Percentiles rank a stretch among this genome's conserved stretches.
Conservation (phyloP, 2,329 filamentous ascomycete genomes). For the Dothiorella sarmentorum region DNA sequence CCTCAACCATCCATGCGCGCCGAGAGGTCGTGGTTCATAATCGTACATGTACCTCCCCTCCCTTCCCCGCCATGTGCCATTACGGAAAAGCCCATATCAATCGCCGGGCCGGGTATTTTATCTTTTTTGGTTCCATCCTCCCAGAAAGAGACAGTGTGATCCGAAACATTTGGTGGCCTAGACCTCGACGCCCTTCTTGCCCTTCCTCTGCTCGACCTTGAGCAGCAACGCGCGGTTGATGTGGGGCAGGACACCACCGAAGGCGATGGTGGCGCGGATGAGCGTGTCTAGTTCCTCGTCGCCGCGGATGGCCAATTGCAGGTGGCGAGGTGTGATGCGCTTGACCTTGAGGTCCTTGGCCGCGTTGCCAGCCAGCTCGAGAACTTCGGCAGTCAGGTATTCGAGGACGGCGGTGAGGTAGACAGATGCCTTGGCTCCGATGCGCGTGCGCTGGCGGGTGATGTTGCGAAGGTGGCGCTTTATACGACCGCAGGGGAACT, state of each 20-base stretch:
- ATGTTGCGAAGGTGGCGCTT: slow-evolving; percentile 99
- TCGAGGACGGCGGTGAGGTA: slow-evolving; percentile 98
- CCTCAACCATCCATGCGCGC: slow-evolving; percentile 2
- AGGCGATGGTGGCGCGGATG: slow-evolving; percentile 96
- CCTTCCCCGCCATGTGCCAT: slow-evolving; percentile 10
- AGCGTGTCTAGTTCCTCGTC: slow-evolving; percentile 98
- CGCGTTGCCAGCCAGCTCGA: slow-evolving; percentile 96
- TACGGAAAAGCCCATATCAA: slow-evolving; percentile 14
- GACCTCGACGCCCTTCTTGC: slow-evolving; percentile 54
- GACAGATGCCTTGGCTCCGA: slow-evolving; percentile 96
- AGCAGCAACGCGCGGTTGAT: slow-evolving; percentile 96
- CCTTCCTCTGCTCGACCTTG: slow-evolving; percentile 98
- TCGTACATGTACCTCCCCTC: slow-evolving; percentile 9
- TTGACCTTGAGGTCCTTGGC: slow-evolving; percentile 99
- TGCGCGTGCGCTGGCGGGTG: slow-evolving; percentile 99
- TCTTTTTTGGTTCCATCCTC: slow-evolving; percentile 10
- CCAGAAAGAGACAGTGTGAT: slow-evolving; percentile 3
- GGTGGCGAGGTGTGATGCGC: slow-evolving; percentile 96
- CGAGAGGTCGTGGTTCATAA: slow-evolving; percentile 6
- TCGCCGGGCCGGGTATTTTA: slow-evolving; percentile 17
- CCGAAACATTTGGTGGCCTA: slow-evolving; percentile 20
- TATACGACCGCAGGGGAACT: slow-evolving; percentile 99
- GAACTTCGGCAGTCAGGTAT: slow-evolving; percentile 95
- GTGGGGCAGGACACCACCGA: slow-evolving; percentile 95
- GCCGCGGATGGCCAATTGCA: slow-evolving; percentile 96